A percentile compares a stretch with the other conserved stretches of the same genome.
These are phyloP conservation scores for Zygosaccharomyces gambellarensis DNA, from an alignment of 805 yeast species.

Conservation along the genomic window DNA sequence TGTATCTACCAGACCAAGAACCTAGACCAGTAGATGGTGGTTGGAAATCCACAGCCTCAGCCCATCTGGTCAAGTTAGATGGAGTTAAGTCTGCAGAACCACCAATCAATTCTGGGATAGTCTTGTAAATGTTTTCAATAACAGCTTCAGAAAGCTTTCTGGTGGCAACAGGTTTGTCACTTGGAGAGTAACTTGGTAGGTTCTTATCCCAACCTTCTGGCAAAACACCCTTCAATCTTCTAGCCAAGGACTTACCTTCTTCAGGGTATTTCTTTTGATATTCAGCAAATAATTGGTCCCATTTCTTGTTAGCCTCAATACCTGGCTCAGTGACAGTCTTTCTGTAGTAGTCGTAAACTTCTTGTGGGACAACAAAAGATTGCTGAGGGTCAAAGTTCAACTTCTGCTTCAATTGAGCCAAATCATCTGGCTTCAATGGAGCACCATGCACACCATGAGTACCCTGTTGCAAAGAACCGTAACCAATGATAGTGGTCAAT, in stretches of 20 bases:
- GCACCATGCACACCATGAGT: constrained; percentile 94
- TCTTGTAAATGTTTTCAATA: constrained; percentile 54
- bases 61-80: constrained; percentile 89
- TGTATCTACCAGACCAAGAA: constrained; percentile 84
- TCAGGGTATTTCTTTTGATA: constrained; percentile 71
- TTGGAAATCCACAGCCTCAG: constrained; percentile 86
- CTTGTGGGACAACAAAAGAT: constrained; percentile 73
- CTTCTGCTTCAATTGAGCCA: constrained; percentile 74
- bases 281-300: constrained; percentile 60
- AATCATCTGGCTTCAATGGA: constrained; percentile 90
- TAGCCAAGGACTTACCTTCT: constrained; percentile 68
- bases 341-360: constrained; percentile 68
- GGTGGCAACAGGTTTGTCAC: constrained; percentile 82
- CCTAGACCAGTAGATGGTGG: constrained; percentile 77
- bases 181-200: constrained; percentile 74
- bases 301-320: constrained; percentile 62
- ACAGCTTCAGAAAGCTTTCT: constrained; percentile 89
- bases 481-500: constrained; percentile 89
- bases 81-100: constrained; percentile 99
- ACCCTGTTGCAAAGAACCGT: constrained; percentile 80
- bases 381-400: constrained; percentile 87
- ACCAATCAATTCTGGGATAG: constrained; percentile 84
- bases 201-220: constrained; percentile 76
- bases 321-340: constrained; percentile 54
- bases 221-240: constrained; percentile 73